These are phyloP conservation scores for Ceratocystis lukuohia DNA, from an alignment of 2,329 filamentous ascomycete genomes.

Conservation along the genomic window DNA sequence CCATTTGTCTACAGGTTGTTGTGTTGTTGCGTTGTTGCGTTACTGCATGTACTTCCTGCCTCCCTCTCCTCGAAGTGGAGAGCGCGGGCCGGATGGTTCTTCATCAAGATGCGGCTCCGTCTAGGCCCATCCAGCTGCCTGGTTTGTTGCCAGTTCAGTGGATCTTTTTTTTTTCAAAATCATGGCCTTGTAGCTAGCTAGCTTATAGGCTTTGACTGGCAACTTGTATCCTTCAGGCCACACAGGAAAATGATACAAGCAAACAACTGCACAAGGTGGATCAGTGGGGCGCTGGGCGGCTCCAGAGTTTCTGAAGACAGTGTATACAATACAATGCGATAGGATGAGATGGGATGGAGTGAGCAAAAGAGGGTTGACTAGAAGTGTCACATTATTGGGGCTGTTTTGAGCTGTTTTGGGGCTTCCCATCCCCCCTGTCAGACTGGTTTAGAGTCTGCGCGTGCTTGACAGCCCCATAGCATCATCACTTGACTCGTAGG, in stretches of 20 bases:
- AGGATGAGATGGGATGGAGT: background rate
- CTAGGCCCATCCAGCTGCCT: background rate
- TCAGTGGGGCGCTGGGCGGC: conserved; percentile 1
- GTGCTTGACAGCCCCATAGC: conserved; percentile 3
- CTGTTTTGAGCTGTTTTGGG: background rate
- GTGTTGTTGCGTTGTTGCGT: background rate
- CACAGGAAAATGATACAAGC: background rate
- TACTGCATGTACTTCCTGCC: background rate
- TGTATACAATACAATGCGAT: background rate
- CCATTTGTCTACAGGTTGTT: background rate
- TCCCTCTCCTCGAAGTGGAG: background rate
- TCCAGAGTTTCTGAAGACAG: background rate
- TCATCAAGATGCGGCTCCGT: background rate
- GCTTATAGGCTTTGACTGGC: too few species aligned
- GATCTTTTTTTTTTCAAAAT: background rate
- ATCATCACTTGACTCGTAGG: background rate
- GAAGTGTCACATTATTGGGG: background rate
- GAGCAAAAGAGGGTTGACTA: background rate
- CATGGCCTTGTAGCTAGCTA: background rate
- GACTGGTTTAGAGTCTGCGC: background rate
- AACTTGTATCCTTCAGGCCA: background rate
- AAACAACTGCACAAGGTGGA: background rate
- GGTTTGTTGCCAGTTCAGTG: background rate
- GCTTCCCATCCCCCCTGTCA: background rate
- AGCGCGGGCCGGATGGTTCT: background rate